Base-by-base conservation (phyloP, 768 basidiomycete species). In the Pulveroboletus sp. region DNA sequence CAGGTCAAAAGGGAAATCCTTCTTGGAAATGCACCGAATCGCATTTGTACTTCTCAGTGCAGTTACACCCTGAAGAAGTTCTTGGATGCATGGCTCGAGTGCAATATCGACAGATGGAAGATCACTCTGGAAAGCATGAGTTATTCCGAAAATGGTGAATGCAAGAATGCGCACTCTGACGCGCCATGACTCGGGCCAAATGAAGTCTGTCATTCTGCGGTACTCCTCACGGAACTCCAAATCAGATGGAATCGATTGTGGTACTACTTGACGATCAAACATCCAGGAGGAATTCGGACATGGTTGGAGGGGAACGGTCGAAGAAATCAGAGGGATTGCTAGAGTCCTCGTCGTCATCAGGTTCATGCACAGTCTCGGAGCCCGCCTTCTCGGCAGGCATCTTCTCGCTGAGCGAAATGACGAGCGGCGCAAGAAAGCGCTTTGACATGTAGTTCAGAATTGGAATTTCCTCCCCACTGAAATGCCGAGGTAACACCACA, bases 211-310 rank as follows among this genome's bases (percentile, higher is more conserved):
- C 52, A 50, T 50, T 20, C 16, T 8, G 2, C 4, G 10, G 33
- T 50, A 53, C 7, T 45, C 39, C 27, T 50, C 39, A 7, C 34
- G 23, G 19, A 53, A 53, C 1, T 36, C 27, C 7, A n/a, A n/a
- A 45, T 50, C 48, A 3, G 34, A 41, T 32, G 48, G 24, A 8
- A 51, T 21, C 2, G 35, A 40, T 29, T 45, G 51, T 11, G 52
- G 52, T 14, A 40, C 32, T 9, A 52, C 47, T 10, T 25, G 42
- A 19, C 51, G 51, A 35, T 52, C 51, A 2, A 52, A 52, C 51
- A 52, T 52, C 51, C 51, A 52, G 3, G 4, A 50, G 47, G 5
- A 32, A 52, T 17, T 52, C 48, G 7, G 51, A 52, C 43, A 45
- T 23, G 2, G 51, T 45, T 14, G 34, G 48, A 19, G 24, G 45